Percentiles rank a stretch among this genome's conserved stretches.
These are phyloP conservation scores for Boletus rex-veris DNA, from an alignment of 768 basidiomycete species.

Conservation along the genomic window DNA sequence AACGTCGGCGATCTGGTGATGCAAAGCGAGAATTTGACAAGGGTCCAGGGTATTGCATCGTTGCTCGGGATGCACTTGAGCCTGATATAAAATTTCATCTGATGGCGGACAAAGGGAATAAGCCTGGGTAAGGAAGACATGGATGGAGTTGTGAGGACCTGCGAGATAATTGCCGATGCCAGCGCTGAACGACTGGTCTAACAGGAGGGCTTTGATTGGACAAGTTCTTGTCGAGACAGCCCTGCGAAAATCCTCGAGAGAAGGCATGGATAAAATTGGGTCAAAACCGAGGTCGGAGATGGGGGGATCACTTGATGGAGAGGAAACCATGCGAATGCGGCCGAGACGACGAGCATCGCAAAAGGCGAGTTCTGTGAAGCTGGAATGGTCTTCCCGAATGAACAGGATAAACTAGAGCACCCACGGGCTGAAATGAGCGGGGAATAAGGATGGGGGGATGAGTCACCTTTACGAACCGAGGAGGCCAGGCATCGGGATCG, in stretches of 20 bases:
- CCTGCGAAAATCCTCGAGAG: slow-evolving; percentile 46
- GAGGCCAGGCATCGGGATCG: slow-evolving; percentile 54
- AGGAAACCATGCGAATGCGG: slow-evolving; percentile 58
- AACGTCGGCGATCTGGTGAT: slow-evolving; percentile 51
- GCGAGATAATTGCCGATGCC: slow-evolving; percentile 85
- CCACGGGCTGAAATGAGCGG: not conserved
- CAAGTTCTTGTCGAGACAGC: slow-evolving; percentile 53
- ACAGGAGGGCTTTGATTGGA: slow-evolving; percentile 70
- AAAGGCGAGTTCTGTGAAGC: slow-evolving; percentile 57
- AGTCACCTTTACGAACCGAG: slow-evolving; percentile 59
- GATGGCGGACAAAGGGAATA: not conserved
- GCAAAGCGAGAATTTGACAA: slow-evolving; percentile 47
- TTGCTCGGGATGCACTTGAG: slow-evolving; percentile 69
- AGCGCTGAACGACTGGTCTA: slow-evolving; percentile 77
- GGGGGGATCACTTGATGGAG: slow-evolving; percentile 61
- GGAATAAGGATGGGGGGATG: not conserved
- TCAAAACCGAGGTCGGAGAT: slow-evolving; percentile 75
- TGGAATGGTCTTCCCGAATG: slow-evolving; percentile 38
- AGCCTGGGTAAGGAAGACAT: not conserved
- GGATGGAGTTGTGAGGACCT: slow-evolving; percentile 34
- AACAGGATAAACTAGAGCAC: slow-evolving; percentile 57
- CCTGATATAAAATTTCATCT: slow-evolving; percentile 76
- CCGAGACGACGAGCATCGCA: slow-evolving; percentile 69
- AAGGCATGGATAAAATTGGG: slow-evolving; percentile 67
- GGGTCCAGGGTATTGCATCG: slow-evolving; percentile 53